phyloP scores from a whole-genome alignment of 352 stramenopile genomes.

The Globisporangium splendens region DNA sequence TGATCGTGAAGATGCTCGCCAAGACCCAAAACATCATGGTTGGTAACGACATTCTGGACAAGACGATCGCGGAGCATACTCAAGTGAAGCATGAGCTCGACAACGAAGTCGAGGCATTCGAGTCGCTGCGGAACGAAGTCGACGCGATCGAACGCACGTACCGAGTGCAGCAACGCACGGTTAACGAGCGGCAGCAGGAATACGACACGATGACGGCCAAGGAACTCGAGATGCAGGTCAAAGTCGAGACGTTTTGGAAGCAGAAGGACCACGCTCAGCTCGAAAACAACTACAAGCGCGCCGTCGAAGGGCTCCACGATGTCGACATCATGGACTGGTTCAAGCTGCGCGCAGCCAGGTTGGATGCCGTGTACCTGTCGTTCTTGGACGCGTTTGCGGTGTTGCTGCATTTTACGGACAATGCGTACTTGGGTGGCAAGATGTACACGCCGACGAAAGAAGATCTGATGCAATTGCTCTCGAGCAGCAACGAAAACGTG shows the following conservation, averaged over 20 bases:
- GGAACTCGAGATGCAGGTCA: constrained; percentile 72
- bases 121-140: constrained; percentile 47
- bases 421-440: constrained; percentile 47
- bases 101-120: constrained; percentile 25
- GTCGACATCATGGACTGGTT: constrained; percentile 75
- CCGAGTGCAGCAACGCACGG: constrained; percentile 27
- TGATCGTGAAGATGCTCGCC: constrained; percentile 63
- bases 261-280: constrained; percentile 36
- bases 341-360: constrained; percentile 49
- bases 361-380: constrained; percentile 58
- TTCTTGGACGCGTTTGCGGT: constrained; percentile 64
- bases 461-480: constrained; percentile 65
- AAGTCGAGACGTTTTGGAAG: constrained; percentile 80
- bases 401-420: constrained; percentile 72
- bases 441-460: constrained; percentile 44
- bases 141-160: constrained; percentile 43
- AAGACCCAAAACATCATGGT: constrained; percentile 79
- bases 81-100: constrained; percentile 21
- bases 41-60: constrained; percentile 56
- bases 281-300: constrained; percentile 60
- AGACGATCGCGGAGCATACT: constrained; percentile 39
- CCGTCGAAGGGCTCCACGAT: constrained; percentile 44
- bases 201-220: constrained; percentile 42
- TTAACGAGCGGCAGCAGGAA: constrained; percentile 28
- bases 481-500: constrained; percentile 78